phyloP scores from a whole-genome alignment of 2,329 filamentous ascomycete species.

The Aureobasidium pullulans region DNA sequence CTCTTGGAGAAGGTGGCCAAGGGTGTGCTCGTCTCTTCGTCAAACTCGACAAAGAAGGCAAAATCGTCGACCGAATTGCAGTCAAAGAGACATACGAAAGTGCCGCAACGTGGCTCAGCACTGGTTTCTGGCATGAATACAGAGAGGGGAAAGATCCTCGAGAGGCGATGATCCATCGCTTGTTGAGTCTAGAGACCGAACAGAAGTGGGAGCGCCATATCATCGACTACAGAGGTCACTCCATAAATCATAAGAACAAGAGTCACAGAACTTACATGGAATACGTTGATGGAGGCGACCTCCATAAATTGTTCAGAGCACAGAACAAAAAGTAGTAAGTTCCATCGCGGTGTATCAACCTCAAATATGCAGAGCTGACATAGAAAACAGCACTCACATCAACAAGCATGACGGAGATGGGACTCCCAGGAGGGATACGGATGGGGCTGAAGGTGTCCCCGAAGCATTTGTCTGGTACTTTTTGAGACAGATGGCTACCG shows the following conservation, averaged over 20 bases:
- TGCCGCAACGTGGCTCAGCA: not conserved
- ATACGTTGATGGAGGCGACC: not conserved
- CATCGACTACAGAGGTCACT: not conserved
- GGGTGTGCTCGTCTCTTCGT: slow-evolving; percentile 2
- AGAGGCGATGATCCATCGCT: not conserved
- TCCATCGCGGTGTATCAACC: not conserved
- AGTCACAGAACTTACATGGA: slow-evolving; percentile 3
- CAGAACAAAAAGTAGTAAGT: not conserved
- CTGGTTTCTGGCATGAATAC: not conserved
- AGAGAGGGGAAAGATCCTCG: not conserved
- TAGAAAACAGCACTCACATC: not conserved
- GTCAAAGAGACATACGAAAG: not conserved
- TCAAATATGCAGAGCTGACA: not conserved
- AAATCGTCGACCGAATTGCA: not conserved
- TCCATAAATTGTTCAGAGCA: not conserved
- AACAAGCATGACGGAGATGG: not conserved
- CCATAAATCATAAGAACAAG: not conserved
- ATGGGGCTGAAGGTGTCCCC: not conserved
- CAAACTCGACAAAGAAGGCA: not conserved
- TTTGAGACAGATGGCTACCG: slow-evolving; percentile 2
- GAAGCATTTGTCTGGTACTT: slow-evolving; percentile 8
- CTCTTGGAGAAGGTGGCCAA: not conserved
- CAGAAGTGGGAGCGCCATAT: not conserved
- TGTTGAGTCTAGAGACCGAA: not conserved
- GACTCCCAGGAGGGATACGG: not conserved